Evolutionary conservation across 192 early-diverging fungal genomes (phyloP).

Genomic region (Podochytrium sp.): DNA sequence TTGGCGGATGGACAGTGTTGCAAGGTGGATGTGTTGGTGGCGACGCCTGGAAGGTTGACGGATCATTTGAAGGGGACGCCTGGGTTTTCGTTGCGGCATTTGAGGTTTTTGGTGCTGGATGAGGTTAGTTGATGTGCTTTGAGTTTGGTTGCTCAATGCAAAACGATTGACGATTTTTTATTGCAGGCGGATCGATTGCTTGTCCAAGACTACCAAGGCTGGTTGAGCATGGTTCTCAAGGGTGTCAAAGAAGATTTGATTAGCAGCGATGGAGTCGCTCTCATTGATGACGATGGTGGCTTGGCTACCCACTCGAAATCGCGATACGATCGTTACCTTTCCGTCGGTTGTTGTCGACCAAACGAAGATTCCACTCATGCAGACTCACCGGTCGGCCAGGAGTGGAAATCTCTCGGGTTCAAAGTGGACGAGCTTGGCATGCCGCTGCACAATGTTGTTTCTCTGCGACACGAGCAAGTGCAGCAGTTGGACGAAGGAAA

Average conservation of each 20-base stretch:
- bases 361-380: neutral
- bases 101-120: slow-evolving; percentile 93
- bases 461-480: slow-evolving; percentile 27
- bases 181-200: slow-evolving; percentile 82
- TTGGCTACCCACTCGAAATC: slow-evolving; percentile 14
- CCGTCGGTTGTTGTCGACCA: slow-evolving; percentile 1
- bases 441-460: slow-evolving; percentile 35
- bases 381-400: neutral
- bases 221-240: slow-evolving; percentile 77
- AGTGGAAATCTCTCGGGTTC: slow-evolving; percentile 9
- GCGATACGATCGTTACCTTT: slow-evolving; percentile 21
- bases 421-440: slow-evolving; percentile 19
- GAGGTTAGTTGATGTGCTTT: slow-evolving; percentile 49
- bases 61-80: slow-evolving; percentile 86
- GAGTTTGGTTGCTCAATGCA: neutral
- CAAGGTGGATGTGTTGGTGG: slow-evolving; percentile 86
- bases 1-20: slow-evolving; percentile 58
- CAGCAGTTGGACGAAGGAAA: slow-evolving; percentile 3
- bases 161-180: neutral
- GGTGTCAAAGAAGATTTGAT: slow-evolving; percentile 34
- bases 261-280: neutral
- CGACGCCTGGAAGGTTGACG: slow-evolving; percentile 93
- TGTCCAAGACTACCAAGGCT: slow-evolving; percentile 90
- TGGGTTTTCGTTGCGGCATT: slow-evolving; percentile 88
- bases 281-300: neutral